A percentile compares a stretch with the other conserved stretches of the same genome.
Conservation (phyloP, 768 basidiomycete genomes). For the Termitomyces sp. region DNA sequence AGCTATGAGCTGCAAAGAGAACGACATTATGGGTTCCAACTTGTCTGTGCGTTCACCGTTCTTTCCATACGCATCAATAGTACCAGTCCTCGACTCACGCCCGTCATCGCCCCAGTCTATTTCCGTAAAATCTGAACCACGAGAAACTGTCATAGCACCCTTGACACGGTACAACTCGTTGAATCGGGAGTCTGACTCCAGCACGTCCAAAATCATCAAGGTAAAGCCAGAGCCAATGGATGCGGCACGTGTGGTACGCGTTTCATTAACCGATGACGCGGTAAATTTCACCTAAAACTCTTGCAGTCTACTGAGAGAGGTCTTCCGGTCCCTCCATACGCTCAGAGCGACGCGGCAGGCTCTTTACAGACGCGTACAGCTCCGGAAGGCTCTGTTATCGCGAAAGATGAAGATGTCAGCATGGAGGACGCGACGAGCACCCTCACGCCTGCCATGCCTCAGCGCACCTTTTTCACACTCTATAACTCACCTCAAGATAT, state of each 20-base stretch:
- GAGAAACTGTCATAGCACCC: conserved; percentile 12
- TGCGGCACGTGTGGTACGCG: conserved; percentile 21
- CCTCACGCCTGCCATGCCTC: background rate
- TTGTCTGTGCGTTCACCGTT: conserved; percentile 3
- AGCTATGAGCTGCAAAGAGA: conserved; percentile 21
- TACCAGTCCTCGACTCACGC: background rate
- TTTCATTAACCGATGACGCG: background rate
- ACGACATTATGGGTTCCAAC: conserved; percentile 13
- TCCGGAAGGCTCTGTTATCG: background rate
- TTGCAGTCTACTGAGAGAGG: conserved; percentile 22
- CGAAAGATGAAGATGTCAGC: conserved; percentile 7
- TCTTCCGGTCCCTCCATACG: conserved; percentile 21
- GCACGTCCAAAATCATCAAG: background rate
- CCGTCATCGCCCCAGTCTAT: conserved; percentile 2
- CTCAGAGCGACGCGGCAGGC: conserved; percentile 4
- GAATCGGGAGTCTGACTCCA: conserved; percentile 4
- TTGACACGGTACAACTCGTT: conserved; percentile 6
- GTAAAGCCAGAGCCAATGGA: conserved; percentile 31
- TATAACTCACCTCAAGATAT: conserved; percentile 41
- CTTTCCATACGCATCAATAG: background rate
- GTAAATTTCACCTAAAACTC: background rate
- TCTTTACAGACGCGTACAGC: background rate
- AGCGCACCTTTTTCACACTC: conserved; percentile 27
- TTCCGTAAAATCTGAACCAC: conserved; percentile 14
- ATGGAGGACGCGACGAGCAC: conserved; percentile 12